phyloP scores from a whole-genome alignment of 208 protist genomes.

The Leishmania amazonensis region DNA sequence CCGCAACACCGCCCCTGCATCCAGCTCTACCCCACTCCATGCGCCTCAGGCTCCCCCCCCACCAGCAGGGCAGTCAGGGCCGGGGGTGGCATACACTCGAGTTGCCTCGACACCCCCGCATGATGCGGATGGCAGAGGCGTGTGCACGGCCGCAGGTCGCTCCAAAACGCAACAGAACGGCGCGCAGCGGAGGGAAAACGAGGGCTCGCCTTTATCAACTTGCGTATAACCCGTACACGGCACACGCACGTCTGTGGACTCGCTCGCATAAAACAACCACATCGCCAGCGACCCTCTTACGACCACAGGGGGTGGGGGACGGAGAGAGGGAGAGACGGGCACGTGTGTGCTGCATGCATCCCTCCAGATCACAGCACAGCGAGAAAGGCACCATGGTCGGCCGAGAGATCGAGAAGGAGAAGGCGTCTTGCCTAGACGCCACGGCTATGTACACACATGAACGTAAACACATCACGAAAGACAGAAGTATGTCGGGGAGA shows the following conservation, averaged over 20 bases:
- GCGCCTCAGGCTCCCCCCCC: too few species aligned
- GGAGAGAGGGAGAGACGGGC: neutral
- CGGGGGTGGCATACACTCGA: neutral
- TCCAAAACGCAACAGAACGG: too few species aligned
- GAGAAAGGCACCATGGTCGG: neutral
- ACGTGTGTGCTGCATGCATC: neutral
- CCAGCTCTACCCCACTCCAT: too few species aligned
- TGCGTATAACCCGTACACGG: neutral
- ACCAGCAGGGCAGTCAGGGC: neutral
- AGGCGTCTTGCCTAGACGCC: neutral
- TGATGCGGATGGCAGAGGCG: neutral
- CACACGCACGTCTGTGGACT: neutral
- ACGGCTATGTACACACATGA: constrained; percentile 1
- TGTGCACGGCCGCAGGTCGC: too few species aligned
- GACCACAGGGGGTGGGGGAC: neutral
- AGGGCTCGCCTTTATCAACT: neutral
- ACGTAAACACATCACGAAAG: neutral
- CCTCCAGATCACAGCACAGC: neutral
- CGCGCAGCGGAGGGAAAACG: neutral
- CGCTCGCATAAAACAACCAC: neutral
- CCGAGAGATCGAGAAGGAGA: neutral
- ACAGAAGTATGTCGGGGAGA: neutral
- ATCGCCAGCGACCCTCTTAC: too few species aligned
- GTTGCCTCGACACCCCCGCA: too few species aligned
- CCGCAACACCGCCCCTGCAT: too few species aligned